Base-by-base conservation (phyloP, 768 basidiomycete genomes). In the Mycena vulgaris region DNA sequence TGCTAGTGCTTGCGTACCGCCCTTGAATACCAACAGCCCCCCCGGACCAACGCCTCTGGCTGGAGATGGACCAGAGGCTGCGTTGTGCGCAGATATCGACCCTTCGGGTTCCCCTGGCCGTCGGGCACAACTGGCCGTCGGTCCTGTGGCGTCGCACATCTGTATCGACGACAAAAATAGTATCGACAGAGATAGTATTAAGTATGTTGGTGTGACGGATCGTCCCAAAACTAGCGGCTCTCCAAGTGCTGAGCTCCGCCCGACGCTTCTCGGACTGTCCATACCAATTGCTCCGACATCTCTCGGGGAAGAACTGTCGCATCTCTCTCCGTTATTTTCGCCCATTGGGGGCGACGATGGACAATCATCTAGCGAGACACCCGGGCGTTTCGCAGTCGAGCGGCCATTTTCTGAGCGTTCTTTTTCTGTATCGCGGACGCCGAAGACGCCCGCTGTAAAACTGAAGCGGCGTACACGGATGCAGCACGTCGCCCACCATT, bases 301-400 rank as follows among this genome's bases (percentile, higher is more conserved):
- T 19, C 47, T 73, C 10, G 52, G 45, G 23, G 65, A 70, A 53
- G 68, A 73, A 65, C 55, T 73, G 23, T 63, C 48, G 21, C 40
- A 70, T 23, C 53, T 60, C 13, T 73, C 72, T 19, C 65, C 72
- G 37, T 53, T 73, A 55, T 73, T 73, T 45, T 73, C 68, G 53
- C 68, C 72, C 7, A 57, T 66, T 60, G 42, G 5, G 13, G 55
- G 39, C 11, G 21, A 28, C 27, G n/a, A 28, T 14, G 21, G 28
- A 31, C 11, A 9, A 9, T 1, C 68, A 33, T 14, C 27, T n/a
- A 60, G 21, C 3, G 56, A 49, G n/a, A 35, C 23, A 25, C 23
- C 52, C 21, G 51, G 27, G 48, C 9, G 11, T 51, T 53, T 66
- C 31, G 25, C 42, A 8, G 37, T 51, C 49, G 59, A 23, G 23